phyloP scores from a whole-genome alignment of 768 basidiomycete genomes.

The Guyanaporus albipodus region DNA sequence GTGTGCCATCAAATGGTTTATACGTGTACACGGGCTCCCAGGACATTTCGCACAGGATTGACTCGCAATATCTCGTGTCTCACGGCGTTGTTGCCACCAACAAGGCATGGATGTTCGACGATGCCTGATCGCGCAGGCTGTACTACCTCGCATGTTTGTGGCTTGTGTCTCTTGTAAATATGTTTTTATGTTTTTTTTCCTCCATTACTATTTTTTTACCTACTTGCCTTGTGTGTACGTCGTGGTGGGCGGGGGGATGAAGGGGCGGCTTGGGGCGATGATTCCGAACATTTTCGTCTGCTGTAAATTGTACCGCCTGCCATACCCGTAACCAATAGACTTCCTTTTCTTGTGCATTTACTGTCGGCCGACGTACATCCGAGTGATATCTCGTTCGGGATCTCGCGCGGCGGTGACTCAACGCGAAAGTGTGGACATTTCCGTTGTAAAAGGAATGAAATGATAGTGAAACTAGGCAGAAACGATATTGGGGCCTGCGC shows the following conservation, averaged over 20 bases:
- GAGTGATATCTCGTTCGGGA: background rate
- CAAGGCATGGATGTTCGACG: slow-evolving; percentile 17
- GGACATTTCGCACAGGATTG: slow-evolving; percentile 11
- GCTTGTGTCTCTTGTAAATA: slow-evolving; percentile 23
- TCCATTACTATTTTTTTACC: slow-evolving; percentile 11
- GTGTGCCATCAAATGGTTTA: slow-evolving; percentile 14
- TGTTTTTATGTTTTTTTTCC: slow-evolving; percentile 13
- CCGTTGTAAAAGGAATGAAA: background rate
- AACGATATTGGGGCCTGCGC: slow-evolving; percentile 2
- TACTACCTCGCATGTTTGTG: slow-evolving; percentile 1
- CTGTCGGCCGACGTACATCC: background rate
- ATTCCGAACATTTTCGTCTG: slow-evolving; percentile 17
- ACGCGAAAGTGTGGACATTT: no score
- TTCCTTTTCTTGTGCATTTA: background rate
- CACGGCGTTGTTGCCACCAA: slow-evolving; percentile 9
- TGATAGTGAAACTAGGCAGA: background rate
- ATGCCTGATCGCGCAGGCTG: slow-evolving; percentile 3
- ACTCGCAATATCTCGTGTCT: slow-evolving; percentile 13
- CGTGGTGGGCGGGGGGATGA: slow-evolving; percentile 15
- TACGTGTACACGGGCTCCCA: slow-evolving; percentile 21
- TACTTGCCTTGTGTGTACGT: slow-evolving; percentile 24
- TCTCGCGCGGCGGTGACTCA: background rate
- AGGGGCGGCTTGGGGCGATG: slow-evolving; percentile 15
- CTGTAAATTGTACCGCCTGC: slow-evolving; percentile 21
- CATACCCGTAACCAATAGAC: slow-evolving; percentile 28